Evolutionary conservation across 768 basidiomycete species (phyloP).

Genomic region (Hericium erinaceus): DNA sequence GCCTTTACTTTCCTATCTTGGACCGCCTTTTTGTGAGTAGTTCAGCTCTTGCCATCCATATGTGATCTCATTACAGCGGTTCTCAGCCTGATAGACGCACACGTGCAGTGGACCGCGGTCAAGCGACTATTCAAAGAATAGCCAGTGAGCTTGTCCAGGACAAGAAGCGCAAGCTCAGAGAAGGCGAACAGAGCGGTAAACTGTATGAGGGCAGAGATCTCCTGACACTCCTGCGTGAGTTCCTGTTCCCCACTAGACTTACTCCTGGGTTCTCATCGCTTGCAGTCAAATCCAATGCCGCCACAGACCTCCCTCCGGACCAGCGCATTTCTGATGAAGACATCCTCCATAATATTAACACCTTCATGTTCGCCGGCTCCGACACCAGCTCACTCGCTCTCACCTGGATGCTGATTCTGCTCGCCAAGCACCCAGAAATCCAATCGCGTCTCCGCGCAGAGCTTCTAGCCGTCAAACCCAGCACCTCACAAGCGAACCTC

Average conservation of each 20-base stretch:
- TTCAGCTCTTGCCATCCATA: no score
- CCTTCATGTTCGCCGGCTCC: conserved; percentile 86
- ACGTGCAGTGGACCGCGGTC: conserved; percentile 44
- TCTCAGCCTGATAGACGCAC: conserved; percentile 45
- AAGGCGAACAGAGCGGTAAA: conserved; percentile 44
- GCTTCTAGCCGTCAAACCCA: conserved; percentile 35
- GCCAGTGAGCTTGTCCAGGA: conserved; percentile 72
- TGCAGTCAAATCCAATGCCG: conserved; percentile 76
- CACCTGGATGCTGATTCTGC: conserved; percentile 75
- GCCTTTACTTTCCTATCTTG: conserved; percentile 51
- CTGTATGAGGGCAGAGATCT: conserved; percentile 62
- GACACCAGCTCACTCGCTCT: conserved; percentile 78
- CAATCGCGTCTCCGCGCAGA: conserved; percentile 71
- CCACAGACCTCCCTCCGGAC: conserved; percentile 56
- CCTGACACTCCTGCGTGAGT: conserved; percentile 66
- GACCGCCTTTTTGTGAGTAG: conserved; percentile 46
- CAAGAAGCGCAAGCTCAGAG: conserved; percentile 65
- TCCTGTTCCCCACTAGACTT: not conserved
- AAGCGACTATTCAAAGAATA: conserved; percentile 53
- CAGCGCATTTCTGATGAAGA: conserved; percentile 82
- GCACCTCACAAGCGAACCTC: conserved; percentile 23
- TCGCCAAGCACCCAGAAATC: conserved; percentile 55
- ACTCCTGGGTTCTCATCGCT: not conserved
- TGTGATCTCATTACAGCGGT: not conserved
- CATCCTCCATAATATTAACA: conserved; percentile 77